phyloP scores from a whole-genome alignment of 441 rosid genomes.

The Theobroma grandiflorum region DNA sequence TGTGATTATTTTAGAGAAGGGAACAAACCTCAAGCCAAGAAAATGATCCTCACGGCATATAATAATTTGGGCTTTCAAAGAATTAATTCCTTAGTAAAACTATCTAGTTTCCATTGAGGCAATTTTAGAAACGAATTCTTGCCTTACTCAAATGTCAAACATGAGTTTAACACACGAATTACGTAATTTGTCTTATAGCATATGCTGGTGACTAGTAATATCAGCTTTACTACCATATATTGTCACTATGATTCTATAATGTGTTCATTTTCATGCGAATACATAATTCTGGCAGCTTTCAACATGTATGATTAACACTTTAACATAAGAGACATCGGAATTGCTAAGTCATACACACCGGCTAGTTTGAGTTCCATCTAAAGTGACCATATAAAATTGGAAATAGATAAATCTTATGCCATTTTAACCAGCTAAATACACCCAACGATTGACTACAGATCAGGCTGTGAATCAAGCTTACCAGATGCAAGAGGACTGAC shows the following conservation, averaged over 20 bases:
- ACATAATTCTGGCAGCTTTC: neutral
- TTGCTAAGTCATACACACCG: neutral
- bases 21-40: neutral
- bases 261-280: neutral
- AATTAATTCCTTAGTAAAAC: neutral
- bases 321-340: neutral
- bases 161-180: neutral
- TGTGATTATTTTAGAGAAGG: neutral
- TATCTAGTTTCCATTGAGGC: neutral
- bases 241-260: neutral
- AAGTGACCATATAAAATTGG: neutral
- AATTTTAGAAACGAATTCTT: neutral
- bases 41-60: neutral
- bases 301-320: neutral
- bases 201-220: neutral
- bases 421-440: neutral
- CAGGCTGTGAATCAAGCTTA: conserved; percentile 36
- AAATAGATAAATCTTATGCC: neutral
- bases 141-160: neutral
- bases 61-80: neutral
- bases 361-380: neutral
- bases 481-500: conserved; percentile 44
- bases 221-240: neutral
- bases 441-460: neutral
- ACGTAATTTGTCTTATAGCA: neutral